Evolutionary conservation across 495 filamentous ascomycete genomes (phyloP).

Genomic region (Collariella sp.): DNA sequence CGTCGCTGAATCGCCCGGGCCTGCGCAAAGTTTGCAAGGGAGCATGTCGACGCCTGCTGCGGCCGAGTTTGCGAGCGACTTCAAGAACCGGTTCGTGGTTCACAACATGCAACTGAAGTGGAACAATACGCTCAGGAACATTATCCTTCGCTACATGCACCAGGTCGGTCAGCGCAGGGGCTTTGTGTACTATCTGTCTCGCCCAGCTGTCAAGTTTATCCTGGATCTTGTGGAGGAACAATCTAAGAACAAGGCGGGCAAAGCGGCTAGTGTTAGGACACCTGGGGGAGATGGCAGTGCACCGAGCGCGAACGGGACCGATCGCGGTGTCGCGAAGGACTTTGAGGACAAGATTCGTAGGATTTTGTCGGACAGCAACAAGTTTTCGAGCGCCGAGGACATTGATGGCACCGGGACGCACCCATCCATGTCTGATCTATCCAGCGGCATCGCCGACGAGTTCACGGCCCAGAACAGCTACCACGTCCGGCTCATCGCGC

Average conservation of each 20-base stretch:
- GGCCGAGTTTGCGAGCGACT: slow-evolving; percentile 75
- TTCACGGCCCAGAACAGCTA: slow-evolving; percentile 92
- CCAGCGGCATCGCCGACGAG: slow-evolving; percentile 72
- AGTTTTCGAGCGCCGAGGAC: slow-evolving; percentile 70
- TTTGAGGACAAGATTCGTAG: slow-evolving; percentile 83
- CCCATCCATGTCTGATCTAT: slow-evolving; percentile 49
- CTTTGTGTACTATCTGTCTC: slow-evolving; percentile 95
- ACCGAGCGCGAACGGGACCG: slow-evolving; percentile 30
- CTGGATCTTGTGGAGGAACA: slow-evolving; percentile 95
- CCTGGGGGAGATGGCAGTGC: slow-evolving; percentile 29
- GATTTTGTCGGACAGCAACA: slow-evolving; percentile 74
- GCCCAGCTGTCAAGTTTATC: slow-evolving; percentile 94
- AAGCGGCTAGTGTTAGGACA: slow-evolving; percentile 30
- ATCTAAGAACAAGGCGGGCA: slow-evolving; percentile 50
- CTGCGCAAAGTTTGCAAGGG: slow-evolving; percentile 14
- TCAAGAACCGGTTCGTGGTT: slow-evolving; percentile 96
- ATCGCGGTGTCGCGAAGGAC: slow-evolving; percentile 51
- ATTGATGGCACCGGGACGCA: slow-evolving; percentile 26
- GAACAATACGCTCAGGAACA: slow-evolving; percentile 93
- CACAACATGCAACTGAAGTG: slow-evolving; percentile 97
- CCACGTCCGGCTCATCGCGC: slow-evolving; percentile 87
- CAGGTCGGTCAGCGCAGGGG: slow-evolving; percentile 93
- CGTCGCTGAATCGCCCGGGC: slow-evolving; percentile 13
- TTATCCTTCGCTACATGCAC: slow-evolving; percentile 93
- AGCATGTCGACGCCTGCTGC: slow-evolving; percentile 40